Evolutionary conservation across 2,329 filamentous ascomycete genomes (phyloP), one percentile per base, ranked within the genome.

Genomic region (Acephala macrosclerotiorum): DNA sequence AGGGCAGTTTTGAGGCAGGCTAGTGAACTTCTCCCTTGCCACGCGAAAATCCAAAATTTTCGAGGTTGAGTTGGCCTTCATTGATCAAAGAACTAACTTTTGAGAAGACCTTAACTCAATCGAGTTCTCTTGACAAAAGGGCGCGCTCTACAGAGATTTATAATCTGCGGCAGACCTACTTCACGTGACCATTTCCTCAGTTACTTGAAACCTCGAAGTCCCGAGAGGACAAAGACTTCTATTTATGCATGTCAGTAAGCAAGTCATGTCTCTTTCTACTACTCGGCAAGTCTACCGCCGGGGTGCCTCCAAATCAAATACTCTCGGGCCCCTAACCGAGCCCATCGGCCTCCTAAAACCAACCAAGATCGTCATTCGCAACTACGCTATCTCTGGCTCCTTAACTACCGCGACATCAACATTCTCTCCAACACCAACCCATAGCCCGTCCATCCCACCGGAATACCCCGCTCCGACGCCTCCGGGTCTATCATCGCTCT

Each of bases 401-500:
- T 70, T 11, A 68, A 70, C 49, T 70, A 61, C 53, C 38, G 68
- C 47, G 68, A 70, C 56, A 2, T 60, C 8, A 47, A 26, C 11
- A 61, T 67, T 12, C 22, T 51, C 29, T 56, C 36, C 18, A 61
- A 38, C 8, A 53, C 26, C 8, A 59, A 56, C 33, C 65, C 65
- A 18, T 62, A 33, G 9, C 58, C 57, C 0, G 58, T 57, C 4
- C 38, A 47, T 9, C 26, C 29, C 2, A 29, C 36, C n/a, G 60
- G 57, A 2, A 47, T 66, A 12, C 64, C 65, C 5, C 22, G 55
- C 26, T 61, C 61, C 18, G 66, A 66, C 36, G 49, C 45, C n/a
- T 58, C 64, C 18, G 64, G 66, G 5, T 47, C 62, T 33, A 53
- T 68, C 3, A 33, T 64, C 5, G 64, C 56, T 14, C 55, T 87